Base-by-base conservation (phyloP, 177 flowering plant species). In the Vitis hybrid region DNA sequence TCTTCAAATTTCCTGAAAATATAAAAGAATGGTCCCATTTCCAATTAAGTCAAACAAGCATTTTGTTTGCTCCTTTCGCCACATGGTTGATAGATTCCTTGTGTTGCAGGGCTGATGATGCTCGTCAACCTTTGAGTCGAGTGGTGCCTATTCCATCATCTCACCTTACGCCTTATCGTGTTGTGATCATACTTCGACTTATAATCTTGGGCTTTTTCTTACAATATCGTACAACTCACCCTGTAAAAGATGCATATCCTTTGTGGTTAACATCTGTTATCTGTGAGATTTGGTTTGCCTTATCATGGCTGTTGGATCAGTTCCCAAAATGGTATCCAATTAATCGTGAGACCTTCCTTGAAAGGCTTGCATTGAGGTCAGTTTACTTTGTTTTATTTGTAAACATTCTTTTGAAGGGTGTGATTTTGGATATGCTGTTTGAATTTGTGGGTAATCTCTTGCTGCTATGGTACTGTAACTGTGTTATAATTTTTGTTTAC, bases 271-370 rank as follows among this genome's bases (percentile, higher is more conserved):
- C 82, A 38, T 96, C 99, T 31, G 91, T 96, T 71, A 91, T 96
- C 59, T 96, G 99, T 82, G 99, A 96, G 88, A 87, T 94, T 67
- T 96, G 99, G 99, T 96, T 96, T 83, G 98, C 99, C 38, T 73
- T 94, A 71, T 96, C 99, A 8, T 96, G 99, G 99, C 86, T 96
- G 70, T 82, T 96, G 63, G 99, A 96, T 87, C 99, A 96, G 84
- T 94, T 96, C 76, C 99, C 99, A 56, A 96, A 96, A 80, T 96
- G 99, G 99, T 89, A 13, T 69, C 99, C 99, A 9, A 70, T 94
- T 77, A 91, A 94, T 61, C 95, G 99, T 11, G 99, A 96, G 83
- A 96, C 99, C 13, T 96, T 80, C 75, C 93, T 96, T 64, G 98
- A 95, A 79, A 84, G 99, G 82, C 98, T 95, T 66, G 86, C 97